Percentiles rank a stretch among this genome's conserved stretches.
Evolutionary conservation across 192 early-diverging fungal genomes (phyloP).

Genomic region (Glomus cerebriforme): DNA sequence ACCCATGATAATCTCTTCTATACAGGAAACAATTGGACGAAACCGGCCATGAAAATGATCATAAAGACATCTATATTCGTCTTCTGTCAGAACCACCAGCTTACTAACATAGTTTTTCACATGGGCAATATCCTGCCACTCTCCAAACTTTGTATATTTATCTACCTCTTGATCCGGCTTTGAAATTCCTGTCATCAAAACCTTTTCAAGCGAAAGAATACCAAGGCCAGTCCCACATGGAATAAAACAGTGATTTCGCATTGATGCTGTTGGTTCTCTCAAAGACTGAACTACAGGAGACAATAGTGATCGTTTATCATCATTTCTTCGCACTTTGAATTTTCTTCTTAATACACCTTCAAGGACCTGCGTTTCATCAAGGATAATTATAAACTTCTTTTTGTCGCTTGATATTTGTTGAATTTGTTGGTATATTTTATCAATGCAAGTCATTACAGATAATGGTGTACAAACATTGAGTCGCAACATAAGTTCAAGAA

Average conservation of each 20-base stretch:
- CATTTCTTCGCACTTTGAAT: no score
- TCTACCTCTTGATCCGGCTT: neutral
- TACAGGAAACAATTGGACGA: constrained; percentile 3
- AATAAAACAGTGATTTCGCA: neutral
- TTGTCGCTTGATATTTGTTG: neutral
- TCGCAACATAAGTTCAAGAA: neutral
- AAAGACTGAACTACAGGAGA: constrained; percentile 7
- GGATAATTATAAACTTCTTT: no score
- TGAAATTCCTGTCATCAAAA: neutral
- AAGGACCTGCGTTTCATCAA: no score
- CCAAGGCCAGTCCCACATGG: neutral
- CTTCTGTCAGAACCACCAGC: neutral
- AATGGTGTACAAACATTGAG: neutral
- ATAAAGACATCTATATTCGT: neutral
- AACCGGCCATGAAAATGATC: neutral
- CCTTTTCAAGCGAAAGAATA: neutral
- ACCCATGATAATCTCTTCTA: constrained; percentile 3
- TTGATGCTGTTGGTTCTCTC: neutral
- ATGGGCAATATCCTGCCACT: constrained; percentile 1
- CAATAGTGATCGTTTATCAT: neutral
- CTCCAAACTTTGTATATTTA: constrained; percentile 13
- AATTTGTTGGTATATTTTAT: neutral
- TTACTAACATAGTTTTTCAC: constrained; percentile 10
- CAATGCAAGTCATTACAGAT: neutral
- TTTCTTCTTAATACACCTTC: no score